Evolutionary conservation across 352 stramenopile species (phyloP).

Genomic region (Pythium angustatum): DNA sequence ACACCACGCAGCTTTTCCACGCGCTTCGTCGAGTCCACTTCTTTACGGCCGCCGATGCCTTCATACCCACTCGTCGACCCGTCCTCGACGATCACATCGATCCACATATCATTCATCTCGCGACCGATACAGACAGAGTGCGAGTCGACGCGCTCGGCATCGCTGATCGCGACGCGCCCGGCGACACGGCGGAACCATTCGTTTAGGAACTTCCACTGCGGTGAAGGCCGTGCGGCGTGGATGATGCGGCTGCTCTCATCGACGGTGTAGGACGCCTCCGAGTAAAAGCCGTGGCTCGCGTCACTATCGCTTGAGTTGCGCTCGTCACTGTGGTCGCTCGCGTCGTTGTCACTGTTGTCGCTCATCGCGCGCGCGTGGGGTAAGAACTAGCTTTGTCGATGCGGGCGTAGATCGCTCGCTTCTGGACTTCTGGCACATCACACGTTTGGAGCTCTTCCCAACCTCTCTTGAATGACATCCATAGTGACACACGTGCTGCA

Average conservation of each 20-base stretch:
- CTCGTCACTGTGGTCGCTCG: too few species aligned
- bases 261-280: neutral
- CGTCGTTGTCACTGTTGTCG: too few species aligned
- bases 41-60: neutral
- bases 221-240: neutral
- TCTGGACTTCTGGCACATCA: too few species aligned
- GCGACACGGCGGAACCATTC: neutral
- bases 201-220: conserved; percentile 2
- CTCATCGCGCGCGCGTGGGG: too few species aligned
- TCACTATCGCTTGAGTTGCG: too few species aligned
- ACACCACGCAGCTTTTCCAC: neutral
- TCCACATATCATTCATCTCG: conserved; percentile 7
- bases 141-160: neutral
- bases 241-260: neutral
- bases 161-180: neutral
- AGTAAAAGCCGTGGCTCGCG: too few species aligned
- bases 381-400: too few species aligned
- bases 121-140: conserved; percentile 4
- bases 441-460: too few species aligned
- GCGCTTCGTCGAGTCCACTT: neutral
- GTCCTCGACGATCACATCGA: conserved; percentile 11
- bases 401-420: too few species aligned
- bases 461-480: too few species aligned
- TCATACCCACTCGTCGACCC: neutral
- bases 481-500: too few species aligned